phyloP scores from a whole-genome alignment of 2,329 filamentous ascomycete genomes.

The Rutstroemia sp. region DNA sequence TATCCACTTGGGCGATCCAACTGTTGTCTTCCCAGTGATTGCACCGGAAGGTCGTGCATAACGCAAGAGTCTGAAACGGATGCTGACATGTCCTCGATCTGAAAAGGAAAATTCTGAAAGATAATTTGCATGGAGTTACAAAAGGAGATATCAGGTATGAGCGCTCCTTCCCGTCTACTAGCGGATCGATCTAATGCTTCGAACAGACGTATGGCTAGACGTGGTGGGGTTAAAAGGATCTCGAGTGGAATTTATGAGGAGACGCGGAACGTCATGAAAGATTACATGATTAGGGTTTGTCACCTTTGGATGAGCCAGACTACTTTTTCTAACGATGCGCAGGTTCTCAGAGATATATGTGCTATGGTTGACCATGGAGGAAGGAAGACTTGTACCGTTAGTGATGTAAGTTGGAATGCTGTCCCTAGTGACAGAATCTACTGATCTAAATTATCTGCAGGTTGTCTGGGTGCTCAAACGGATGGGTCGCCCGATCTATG shows the following conservation, averaged over 20 bases:
- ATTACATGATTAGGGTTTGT: constrained; percentile 40
- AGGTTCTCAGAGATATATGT: background rate
- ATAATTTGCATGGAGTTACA: constrained; percentile 44
- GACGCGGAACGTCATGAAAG: constrained; percentile 42
- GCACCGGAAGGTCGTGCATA: background rate
- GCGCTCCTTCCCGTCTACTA: background rate
- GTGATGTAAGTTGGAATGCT: constrained; percentile 43
- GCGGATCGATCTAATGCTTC: background rate
- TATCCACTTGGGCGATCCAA: background rate
- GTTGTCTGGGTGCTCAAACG: constrained; percentile 44
- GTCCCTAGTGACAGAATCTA: background rate
- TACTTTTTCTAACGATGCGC: background rate
- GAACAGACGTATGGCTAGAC: constrained; percentile 56
- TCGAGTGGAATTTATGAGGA: constrained; percentile 58
- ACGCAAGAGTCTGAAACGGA: background rate
- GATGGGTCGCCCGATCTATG: constrained; percentile 48
- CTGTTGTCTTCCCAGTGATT: background rate
- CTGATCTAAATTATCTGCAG: constrained; percentile 31
- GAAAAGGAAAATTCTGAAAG: constrained; percentile 42
- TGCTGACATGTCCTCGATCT: background rate
- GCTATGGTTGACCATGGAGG: constrained; percentile 42
- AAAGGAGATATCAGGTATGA: constrained; percentile 47
- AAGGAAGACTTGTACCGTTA: constrained; percentile 54
- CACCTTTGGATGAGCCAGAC: background rate
- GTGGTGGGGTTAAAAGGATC: constrained; percentile 72